Base-by-base conservation (phyloP, 2,329 filamentous ascomycete genomes). In the Colletotrichum sp. region DNA sequence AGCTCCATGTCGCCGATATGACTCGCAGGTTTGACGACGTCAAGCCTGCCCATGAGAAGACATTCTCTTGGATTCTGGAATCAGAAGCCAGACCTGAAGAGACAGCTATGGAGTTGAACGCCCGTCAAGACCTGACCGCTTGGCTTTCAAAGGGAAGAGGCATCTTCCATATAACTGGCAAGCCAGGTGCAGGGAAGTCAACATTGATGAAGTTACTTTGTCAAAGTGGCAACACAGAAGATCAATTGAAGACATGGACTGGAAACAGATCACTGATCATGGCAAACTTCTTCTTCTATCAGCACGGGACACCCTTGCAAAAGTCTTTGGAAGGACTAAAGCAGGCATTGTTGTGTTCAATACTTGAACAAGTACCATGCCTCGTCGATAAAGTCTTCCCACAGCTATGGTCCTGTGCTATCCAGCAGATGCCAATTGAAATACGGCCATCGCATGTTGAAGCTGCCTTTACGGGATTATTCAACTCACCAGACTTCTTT, bases 181-280 rank as follows among this genome's bases (percentile, higher is more conserved):
- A 75, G 13, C 72, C 72, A 5, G 72, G 68, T 3, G 30, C 68
- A 5, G 72, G 72, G 1, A 75, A 75, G 49, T 75, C 72, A 5
- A 75, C 72, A 2, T 25, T 75, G 6, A 71, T 75, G 59, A 75
- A 75, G 12, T 66, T 39, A 8, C 32, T 75, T 19, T 75, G 57
- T 19, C 67, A 71, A 39, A 65, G 16, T 6, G 3, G 7, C 6
- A n/a, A 25, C 2, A 57, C 61, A 1, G 5, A 36, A 19, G 30
- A 36, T 2, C 65, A 44, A 8, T 11, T 71, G 22, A 8, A 29
- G 4, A 13, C 4, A 3, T 75, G 72, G 72, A 32, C 72, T 5
- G 72, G 68, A 11, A n/a, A 22, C 22, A 75, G 65, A 32, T 57
- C 27, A 6, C 61, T 75, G 2, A 29, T 71, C n/a, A 44, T 19